Evolutionary conservation across 352 stramenopile genomes (phyloP), one percentile per base, ranked within the genome.

Genomic region (Blastocystis sp.): DNA sequence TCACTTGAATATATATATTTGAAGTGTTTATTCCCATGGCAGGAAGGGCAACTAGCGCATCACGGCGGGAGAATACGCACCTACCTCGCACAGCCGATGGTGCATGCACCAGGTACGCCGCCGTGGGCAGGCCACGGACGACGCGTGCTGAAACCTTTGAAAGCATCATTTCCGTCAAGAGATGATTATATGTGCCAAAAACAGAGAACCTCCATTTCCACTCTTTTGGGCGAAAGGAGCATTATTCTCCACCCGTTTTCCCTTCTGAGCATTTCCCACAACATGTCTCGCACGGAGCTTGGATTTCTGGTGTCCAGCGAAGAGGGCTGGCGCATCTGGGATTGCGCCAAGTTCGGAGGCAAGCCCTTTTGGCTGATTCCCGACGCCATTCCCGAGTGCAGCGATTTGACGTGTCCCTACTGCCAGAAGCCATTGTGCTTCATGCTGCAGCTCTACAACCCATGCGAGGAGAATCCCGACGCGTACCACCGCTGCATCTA

Each of bases 401-500:
- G 48, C 34, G 74, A 84, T 84, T 34, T 88, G 43, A 68, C 11
- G 34, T 88, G 78, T 76, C 52, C 9, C 1, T 79, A 57, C 48
- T 88, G 78, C 45, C 21, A 61, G n/a, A 88, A 79, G 14, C 28
- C 65, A 9, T n/a, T 88, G 60, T 79, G 64, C n/a, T 79, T 88
- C 43, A 66, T 88, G 64, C 17, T 79, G 48, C 78, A 88, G 45
- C 38, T 76, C 6, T 88, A 88, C 62, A 79, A 79, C 42, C 78
- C 78, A 60, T 79, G 64, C 38, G 78, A 88, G 79, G 78, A 88
- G 7, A 38, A 38, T 9, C 28, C 4, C 1, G 38, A 88, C 42
- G 24, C 57, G 11, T 88, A 88, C 24, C 78, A 88, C 62, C 78
- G 78, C 11, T 76, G 78, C 43, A 88, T 88, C 28, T 88, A 88